Evolutionary conservation across 257 asterid genomes (phyloP).

Genomic region (Mentha longifolia): DNA sequence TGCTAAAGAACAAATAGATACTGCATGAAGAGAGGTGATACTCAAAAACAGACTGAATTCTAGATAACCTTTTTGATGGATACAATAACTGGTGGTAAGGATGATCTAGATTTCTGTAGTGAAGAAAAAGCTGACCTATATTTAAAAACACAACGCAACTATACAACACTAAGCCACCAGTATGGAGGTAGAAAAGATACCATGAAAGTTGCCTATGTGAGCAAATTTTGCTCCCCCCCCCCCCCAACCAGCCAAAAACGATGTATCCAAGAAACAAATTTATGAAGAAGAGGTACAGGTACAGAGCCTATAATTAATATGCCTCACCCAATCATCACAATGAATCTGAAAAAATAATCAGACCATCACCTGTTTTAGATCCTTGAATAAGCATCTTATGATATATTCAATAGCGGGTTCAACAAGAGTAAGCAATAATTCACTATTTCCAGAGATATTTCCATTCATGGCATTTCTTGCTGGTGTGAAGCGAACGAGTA

Average conservation of each 20-base stretch:
- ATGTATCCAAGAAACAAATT: slow-evolving; percentile 7
- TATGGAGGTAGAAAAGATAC: not conserved
- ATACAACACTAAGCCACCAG: not conserved
- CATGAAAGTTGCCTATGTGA: not conserved
- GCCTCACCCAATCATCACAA: slow-evolving; percentile 29
- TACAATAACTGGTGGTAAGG: not conserved
- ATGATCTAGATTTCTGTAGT: not conserved
- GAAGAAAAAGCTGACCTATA: slow-evolving; percentile 2
- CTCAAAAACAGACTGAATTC: not conserved
- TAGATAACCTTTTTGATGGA: not conserved
- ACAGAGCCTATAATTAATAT: slow-evolving; percentile 20
- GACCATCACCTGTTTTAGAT: slow-evolving; percentile 63
- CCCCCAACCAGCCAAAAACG: not conserved
- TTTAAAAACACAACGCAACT: slow-evolving; percentile 13
- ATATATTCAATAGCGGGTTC: slow-evolving; percentile 79
- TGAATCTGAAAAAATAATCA: slow-evolving; percentile 21
- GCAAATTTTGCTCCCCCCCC: not conserved
- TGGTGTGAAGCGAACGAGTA: slow-evolving; percentile 47
- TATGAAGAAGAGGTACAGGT: slow-evolving; percentile 4
- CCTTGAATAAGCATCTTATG: slow-evolving; percentile 64
- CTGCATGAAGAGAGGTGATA: slow-evolving; percentile 1
- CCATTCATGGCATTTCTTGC: slow-evolving; percentile 41
- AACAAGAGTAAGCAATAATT: slow-evolving; percentile 54
- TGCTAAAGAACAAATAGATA: slow-evolving; percentile 8
- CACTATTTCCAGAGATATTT: slow-evolving; percentile 50